These are phyloP conservation scores for Brasilioporus rufonigricans DNA, from an alignment of 768 basidiomycete species.

Conservation along the genomic window DNA sequence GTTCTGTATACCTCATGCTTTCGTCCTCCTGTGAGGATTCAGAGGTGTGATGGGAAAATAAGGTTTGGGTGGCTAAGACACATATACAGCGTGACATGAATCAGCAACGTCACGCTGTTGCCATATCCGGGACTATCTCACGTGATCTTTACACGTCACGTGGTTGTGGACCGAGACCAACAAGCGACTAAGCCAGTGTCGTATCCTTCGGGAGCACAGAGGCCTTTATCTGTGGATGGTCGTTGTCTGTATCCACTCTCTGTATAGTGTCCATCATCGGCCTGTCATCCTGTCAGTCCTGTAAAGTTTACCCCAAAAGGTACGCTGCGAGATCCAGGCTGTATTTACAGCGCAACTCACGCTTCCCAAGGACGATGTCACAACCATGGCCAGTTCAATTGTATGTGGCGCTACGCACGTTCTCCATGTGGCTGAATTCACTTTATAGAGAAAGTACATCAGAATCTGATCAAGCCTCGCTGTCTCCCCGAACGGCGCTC, in stretches of 20 bases:
- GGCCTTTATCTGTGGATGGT: conserved; percentile 13
- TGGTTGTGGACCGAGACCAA: not conserved
- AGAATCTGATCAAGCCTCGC: conserved; percentile 27
- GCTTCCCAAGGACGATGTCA: conserved; percentile 22
- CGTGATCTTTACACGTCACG: too few species aligned
- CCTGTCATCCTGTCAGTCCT: not conserved
- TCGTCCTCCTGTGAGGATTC: conserved; percentile 18
- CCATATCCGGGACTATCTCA: conserved; percentile 17
- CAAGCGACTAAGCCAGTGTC: not conserved
- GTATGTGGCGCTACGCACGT: conserved; percentile 17
- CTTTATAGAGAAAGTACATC: conserved; percentile 15
- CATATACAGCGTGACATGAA: conserved; percentile 37
- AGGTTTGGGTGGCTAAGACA: conserved; percentile 30
- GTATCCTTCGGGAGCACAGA: not conserved
- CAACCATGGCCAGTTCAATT: conserved; percentile 21
- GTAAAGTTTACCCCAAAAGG: not conserved
- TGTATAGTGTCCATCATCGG: not conserved
- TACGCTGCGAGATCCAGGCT: not conserved
- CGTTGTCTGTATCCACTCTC: not conserved
- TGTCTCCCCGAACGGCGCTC: conserved; percentile 28
- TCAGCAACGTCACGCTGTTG: conserved; percentile 14
- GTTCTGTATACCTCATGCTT: conserved; percentile 31
- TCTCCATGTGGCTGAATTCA: conserved; percentile 1
- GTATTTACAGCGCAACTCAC: conserved; percentile 10
- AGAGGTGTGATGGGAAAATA: conserved; percentile 27